A percentile compares a stretch with the other conserved stretches of the same genome.
These are phyloP conservation scores for Coemansia sp. DNA, from an alignment of 192 early-diverging fungal genomes.

Conservation along the genomic window DNA sequence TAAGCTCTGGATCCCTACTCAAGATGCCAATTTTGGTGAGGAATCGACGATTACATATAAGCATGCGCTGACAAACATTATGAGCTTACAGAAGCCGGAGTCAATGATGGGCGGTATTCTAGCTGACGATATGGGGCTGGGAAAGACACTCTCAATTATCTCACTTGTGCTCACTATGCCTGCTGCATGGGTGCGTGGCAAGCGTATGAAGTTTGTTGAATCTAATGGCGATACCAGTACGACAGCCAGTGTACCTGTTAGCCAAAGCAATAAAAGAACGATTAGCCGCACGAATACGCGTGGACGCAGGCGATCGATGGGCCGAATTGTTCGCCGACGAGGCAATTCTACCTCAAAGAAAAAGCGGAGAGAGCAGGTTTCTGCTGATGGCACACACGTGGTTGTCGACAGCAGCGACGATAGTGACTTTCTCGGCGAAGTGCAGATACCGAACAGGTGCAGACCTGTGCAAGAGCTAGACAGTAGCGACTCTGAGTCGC, in stretches of 20 bases:
- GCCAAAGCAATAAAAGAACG: background rate
- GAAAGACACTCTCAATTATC: constrained; percentile 45
- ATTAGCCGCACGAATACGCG: background rate
- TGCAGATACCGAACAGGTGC: constrained; percentile 1
- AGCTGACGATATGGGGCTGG: constrained; percentile 53
- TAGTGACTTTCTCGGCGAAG: constrained; percentile 32
- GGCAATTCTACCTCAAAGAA: background rate
- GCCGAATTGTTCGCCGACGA: constrained; percentile 10
- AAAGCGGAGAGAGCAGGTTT: background rate
- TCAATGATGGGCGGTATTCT: constrained; percentile 43
- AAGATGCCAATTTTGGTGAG: background rate
- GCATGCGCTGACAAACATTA: constrained; percentile 35
- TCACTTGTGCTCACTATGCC: constrained; percentile 25
- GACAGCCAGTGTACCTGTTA: background rate
- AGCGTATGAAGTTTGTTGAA: constrained; percentile 38
- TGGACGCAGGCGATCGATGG: background rate
- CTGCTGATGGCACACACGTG: background rate
- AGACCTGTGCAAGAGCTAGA: background rate
- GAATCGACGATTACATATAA: constrained; percentile 8
- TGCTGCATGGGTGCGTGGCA: constrained; percentile 11
- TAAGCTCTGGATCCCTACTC: constrained; percentile 30
- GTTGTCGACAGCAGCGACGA: constrained; percentile 13
- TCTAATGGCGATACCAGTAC: background rate
- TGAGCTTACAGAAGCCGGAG: constrained; percentile 22
- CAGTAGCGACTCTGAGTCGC: constrained; percentile 12